Conservation (phyloP, 305 asterid genomes). For the Solanum hybrid region DNA sequence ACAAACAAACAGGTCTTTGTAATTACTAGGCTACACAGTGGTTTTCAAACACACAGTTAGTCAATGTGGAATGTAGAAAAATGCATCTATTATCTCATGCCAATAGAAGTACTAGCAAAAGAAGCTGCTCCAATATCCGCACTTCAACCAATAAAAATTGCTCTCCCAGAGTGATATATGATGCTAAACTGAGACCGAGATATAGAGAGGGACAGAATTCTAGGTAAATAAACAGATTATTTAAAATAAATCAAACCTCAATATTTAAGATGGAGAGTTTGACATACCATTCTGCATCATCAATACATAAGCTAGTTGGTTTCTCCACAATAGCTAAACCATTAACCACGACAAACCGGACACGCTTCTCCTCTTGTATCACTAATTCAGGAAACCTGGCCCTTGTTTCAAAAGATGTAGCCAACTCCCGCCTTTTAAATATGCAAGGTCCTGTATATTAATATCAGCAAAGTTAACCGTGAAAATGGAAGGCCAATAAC, state of each 20-base stretch:
- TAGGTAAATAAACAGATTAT: not conserved
- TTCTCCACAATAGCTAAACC: conserved; percentile 79
- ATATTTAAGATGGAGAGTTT: not conserved
- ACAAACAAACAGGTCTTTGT: not conserved
- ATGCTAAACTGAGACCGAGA: not conserved
- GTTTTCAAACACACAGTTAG: not conserved
- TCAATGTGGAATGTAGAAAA: not conserved
- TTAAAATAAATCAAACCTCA: not conserved
- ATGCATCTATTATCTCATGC: not conserved
- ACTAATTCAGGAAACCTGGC: conserved; percentile 95
- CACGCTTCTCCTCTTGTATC: conserved; percentile 94
- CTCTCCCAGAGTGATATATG: not conserved
- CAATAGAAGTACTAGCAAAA: not conserved
- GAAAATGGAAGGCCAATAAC: not conserved
- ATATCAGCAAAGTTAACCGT: conserved; percentile 7
- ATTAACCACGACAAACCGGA: conserved; percentile 94
- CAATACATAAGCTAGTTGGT: conserved; percentile 55
- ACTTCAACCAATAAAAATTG: not conserved
- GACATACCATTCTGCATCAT: conserved; percentile 84
- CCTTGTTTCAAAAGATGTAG: conserved; percentile 90
- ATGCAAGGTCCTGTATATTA: conserved; percentile 45
- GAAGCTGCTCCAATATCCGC: not conserved
- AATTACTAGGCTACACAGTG: not conserved
- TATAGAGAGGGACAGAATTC: not conserved
- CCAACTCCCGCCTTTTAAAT: conserved; percentile 87